phyloP scores from a whole-genome alignment of 352 stramenopile species.

The Phytophthora megakarya region DNA sequence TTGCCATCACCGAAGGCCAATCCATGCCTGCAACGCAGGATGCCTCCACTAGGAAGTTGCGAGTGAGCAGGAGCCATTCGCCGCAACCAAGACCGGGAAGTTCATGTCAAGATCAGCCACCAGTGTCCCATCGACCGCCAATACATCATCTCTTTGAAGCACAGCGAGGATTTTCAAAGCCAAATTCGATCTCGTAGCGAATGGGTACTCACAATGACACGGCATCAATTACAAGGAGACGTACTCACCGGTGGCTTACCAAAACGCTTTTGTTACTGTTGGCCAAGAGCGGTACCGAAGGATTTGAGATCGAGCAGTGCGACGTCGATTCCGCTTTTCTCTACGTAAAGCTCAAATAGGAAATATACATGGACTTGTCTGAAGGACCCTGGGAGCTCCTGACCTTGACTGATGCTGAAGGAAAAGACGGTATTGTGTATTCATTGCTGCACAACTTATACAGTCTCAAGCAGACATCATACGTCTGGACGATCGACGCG shows the following conservation, averaged over 20 bases:
- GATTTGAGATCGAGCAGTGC: conserved; percentile 2
- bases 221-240: conserved; percentile 2
- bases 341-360: conserved; percentile 6
- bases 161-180: neutral
- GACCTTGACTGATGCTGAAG: neutral
- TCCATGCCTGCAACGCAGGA: neutral
- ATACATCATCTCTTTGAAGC: conserved; percentile 1
- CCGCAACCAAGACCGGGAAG: neutral
- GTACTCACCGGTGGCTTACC: conserved; percentile 5
- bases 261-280: neutral
- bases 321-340: conserved; percentile 1
- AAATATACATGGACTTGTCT: conserved; percentile 9
- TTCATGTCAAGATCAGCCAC: neutral
- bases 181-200: neutral
- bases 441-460: neutral
- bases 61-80: neutral
- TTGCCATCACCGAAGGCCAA: neutral
- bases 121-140: conserved; percentile 4
- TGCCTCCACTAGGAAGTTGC: neutral
- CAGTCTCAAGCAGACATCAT: neutral
- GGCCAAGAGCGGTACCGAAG: neutral
- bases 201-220: neutral
- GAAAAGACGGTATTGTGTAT: neutral
- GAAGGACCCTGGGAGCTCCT: neutral
- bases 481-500: neutral